Percentiles rank a stretch among this genome's conserved stretches.
Conservation (phyloP, 2,329 filamentous ascomycete species). For the Fusarium setosum region DNA sequence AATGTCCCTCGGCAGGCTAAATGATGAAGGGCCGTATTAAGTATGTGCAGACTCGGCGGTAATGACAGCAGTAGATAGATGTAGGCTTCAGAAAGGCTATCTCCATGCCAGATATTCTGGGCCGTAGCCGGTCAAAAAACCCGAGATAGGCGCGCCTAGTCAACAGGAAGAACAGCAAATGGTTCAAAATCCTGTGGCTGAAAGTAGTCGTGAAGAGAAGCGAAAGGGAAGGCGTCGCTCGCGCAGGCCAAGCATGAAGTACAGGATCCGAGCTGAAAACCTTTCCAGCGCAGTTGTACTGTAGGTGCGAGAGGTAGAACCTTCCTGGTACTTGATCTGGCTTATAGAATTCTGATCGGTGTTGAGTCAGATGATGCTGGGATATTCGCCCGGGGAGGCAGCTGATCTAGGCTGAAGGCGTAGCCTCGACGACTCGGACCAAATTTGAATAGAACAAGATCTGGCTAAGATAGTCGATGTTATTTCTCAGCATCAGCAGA, state of each 20-base stretch:
- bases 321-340: neutral
- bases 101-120: neutral
- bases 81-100: neutral
- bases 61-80: too few species aligned
- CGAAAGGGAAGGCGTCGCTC: constrained; percentile 22
- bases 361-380: neutral
- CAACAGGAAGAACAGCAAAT: constrained; percentile 32
- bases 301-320: neutral
- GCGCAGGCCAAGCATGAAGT: constrained; percentile 18
- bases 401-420: neutral
- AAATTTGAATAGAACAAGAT: neutral
- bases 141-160: constrained; percentile 21
- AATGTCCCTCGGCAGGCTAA: neutral
- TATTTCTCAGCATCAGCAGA: neutral
- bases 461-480: too few species aligned
- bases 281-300: neutral
- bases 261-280: constrained; percentile 11
- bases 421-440: neutral
- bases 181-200: constrained; percentile 23
- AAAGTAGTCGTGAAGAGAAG: constrained; percentile 35
- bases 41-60: too few species aligned
- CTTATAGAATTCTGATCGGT: neutral
- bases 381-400: neutral
- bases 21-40: neutral
- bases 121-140: constrained; percentile 9